phyloP scores from a whole-genome alignment of 2,329 filamentous ascomycete species.

The Colletotrichum higginsianum region DNA sequence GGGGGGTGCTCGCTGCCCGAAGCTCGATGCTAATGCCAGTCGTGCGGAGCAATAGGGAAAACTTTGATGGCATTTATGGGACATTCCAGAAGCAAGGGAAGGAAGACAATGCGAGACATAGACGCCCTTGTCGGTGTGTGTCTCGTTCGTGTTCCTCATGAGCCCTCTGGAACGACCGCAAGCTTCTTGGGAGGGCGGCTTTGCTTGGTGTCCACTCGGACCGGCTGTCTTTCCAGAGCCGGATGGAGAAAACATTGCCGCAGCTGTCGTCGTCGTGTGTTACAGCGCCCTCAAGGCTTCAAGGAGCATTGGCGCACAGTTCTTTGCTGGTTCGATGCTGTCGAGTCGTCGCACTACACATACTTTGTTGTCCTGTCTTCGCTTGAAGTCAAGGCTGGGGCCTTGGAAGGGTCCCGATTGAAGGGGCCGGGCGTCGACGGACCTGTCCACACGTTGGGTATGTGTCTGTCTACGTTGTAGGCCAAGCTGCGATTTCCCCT shows the following conservation, averaged over 20 bases:
- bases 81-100: conserved; percentile 31
- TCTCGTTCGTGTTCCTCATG: neutral
- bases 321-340: conserved; percentile 13
- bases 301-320: conserved; percentile 22
- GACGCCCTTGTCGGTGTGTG: neutral
- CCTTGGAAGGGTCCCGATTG: conserved; percentile 12
- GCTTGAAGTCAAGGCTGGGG: conserved; percentile 29
- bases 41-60: conserved; percentile 13
- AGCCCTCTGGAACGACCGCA: conserved; percentile 3
- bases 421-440: conserved; percentile 4
- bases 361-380: conserved; percentile 24
- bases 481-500: neutral
- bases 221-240: conserved; percentile 19
- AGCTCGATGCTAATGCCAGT: conserved; percentile 18
- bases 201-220: conserved; percentile 21
- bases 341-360: conserved; percentile 11
- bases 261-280: neutral
- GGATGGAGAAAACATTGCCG: conserved; percentile 8
- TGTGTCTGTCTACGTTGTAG: neutral
- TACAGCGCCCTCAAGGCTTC: neutral
- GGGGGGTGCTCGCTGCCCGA: neutral
- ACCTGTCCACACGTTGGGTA: conserved; percentile 1
- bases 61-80: conserved; percentile 22
- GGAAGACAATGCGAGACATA: neutral
- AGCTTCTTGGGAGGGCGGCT: neutral